Evolutionary conservation across 495 filamentous ascomycete genomes (phyloP).

Genomic region (Extremus antarcticus): DNA sequence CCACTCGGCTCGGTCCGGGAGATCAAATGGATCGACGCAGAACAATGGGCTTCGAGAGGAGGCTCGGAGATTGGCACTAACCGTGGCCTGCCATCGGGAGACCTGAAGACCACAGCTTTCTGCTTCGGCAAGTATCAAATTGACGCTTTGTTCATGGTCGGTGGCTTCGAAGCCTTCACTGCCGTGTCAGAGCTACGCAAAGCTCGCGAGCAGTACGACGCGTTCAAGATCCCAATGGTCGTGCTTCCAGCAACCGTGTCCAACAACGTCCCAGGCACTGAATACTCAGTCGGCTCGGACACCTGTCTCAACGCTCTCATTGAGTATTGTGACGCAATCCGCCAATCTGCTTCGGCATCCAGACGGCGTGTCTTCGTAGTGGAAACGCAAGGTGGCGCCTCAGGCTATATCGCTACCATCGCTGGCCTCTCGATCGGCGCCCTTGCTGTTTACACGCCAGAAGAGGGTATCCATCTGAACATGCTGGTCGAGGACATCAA

Average conservation of each 20-base stretch:
- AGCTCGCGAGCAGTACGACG: constrained; percentile 63
- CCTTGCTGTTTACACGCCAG: constrained; percentile 92
- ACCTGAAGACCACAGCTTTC: constrained; percentile 70
- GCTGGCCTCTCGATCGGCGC: constrained; percentile 83
- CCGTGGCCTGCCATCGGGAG: constrained; percentile 75
- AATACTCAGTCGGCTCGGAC: constrained; percentile 93
- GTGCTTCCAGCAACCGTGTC: constrained; percentile 93
- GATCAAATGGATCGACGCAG: constrained; percentile 86
- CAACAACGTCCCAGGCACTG: constrained; percentile 96
- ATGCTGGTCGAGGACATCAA: constrained; percentile 89
- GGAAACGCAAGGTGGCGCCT: constrained; percentile 91
- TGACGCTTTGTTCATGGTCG: constrained; percentile 83
- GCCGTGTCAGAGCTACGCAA: constrained; percentile 75
- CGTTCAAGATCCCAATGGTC: constrained; percentile 87
- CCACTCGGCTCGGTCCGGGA: constrained; percentile 73
- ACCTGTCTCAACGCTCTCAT: constrained; percentile 97
- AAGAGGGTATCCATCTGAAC: constrained; percentile 87
- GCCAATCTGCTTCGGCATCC: constrained; percentile 88
- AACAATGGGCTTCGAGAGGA: constrained; percentile 89
- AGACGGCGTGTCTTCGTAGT: constrained; percentile 92
- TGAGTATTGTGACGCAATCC: constrained; percentile 91
- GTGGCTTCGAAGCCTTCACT: constrained; percentile 96
- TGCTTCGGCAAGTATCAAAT: constrained; percentile 80
- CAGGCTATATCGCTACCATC: constrained; percentile 87
- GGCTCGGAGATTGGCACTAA: constrained; percentile 98